Evolutionary conservation across 2,329 filamentous ascomycete genomes (phyloP).

Genomic region (Domatiomyces catenatus): DNA sequence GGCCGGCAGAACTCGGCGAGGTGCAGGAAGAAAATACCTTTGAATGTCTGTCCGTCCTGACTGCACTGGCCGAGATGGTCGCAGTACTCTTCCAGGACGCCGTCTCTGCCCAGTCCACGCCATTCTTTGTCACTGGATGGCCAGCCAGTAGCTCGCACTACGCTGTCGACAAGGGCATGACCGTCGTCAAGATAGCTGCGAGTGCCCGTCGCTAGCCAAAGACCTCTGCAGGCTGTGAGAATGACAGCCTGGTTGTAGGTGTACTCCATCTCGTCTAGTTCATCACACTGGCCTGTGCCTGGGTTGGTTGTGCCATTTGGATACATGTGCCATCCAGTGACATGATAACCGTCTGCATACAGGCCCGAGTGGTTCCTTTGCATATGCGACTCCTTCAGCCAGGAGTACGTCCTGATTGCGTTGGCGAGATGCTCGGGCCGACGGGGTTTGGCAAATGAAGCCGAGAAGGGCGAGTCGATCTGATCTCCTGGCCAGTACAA

Average conservation of each 20-base stretch:
- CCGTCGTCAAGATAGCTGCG: slow-evolving; percentile 59
- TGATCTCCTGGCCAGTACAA: slow-evolving; percentile 69
- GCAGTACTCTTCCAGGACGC: slow-evolving; percentile 71
- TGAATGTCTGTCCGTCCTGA: slow-evolving; percentile 80
- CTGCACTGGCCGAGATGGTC: slow-evolving; percentile 60
- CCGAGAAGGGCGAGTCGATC: slow-evolving; percentile 49
- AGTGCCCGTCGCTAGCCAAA: slow-evolving; percentile 67
- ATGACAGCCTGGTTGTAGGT: slow-evolving; percentile 93
- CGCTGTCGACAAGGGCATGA: slow-evolving; percentile 57
- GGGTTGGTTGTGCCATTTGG: slow-evolving; percentile 36
- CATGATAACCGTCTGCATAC: slow-evolving; percentile 79
- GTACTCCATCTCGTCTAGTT: slow-evolving; percentile 75
- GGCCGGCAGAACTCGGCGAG: slow-evolving; percentile 61
- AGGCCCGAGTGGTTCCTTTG: slow-evolving; percentile 52
- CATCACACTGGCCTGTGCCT: slow-evolving; percentile 60
- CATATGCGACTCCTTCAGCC: slow-evolving; percentile 70
- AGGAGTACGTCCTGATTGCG: slow-evolving; percentile 63
- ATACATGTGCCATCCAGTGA: slow-evolving; percentile 43
- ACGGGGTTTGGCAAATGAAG: slow-evolving; percentile 24
- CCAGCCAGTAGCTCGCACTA: slow-evolving; percentile 69
- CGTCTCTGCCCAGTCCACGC: slow-evolving; percentile 61
- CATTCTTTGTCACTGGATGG: slow-evolving; percentile 35
- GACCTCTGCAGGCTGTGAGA: slow-evolving; percentile 61
- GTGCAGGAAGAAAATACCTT: slow-evolving; percentile 89
- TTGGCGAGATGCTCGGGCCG: slow-evolving; percentile 55